Conservation (phyloP, 202 grass and related monocot species). For the Zoysia matrella region DNA sequence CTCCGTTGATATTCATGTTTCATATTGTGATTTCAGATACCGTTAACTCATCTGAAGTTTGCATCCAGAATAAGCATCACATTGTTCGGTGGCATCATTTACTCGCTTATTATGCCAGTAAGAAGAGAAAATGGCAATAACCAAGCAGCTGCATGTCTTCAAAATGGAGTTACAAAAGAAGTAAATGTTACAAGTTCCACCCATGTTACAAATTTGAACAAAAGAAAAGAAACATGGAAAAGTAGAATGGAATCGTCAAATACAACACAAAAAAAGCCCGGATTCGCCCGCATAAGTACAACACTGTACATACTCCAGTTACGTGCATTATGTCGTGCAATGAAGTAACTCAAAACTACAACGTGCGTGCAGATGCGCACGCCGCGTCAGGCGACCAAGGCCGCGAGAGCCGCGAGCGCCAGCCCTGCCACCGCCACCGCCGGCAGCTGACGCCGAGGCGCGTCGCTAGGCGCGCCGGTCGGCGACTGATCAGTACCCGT, state of each 20-base stretch:
- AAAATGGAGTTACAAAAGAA: conserved; percentile 8
- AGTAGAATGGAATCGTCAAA: conserved; percentile 6
- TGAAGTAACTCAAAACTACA: not conserved
- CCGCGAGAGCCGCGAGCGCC: conserved; percentile 41
- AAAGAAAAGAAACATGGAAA: not conserved
- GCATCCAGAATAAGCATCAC: not conserved
- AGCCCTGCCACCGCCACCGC: conserved; percentile 37
- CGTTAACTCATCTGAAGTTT: not conserved
- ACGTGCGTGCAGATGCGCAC: conserved; percentile 12
- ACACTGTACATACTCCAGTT: not conserved
- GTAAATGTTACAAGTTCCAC: conserved; percentile 6
- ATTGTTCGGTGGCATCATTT: not conserved
- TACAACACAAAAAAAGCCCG: conserved; percentile 7
- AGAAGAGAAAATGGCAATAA: not conserved
- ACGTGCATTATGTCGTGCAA: not conserved
- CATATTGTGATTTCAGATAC: not conserved
- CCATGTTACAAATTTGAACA: conserved; percentile 4
- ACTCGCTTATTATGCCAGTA: not conserved
- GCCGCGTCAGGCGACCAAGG: conserved; percentile 37
- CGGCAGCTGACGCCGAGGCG: conserved; percentile 17
- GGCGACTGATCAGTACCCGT: not conserved
- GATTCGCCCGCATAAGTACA: not conserved
- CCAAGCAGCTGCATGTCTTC: no score
- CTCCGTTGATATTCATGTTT: not conserved
- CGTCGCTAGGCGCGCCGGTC: not conserved